Base-by-base conservation (phyloP, 2,329 filamentous ascomycete genomes). In the Tolypocladium ovalisporum region DNA sequence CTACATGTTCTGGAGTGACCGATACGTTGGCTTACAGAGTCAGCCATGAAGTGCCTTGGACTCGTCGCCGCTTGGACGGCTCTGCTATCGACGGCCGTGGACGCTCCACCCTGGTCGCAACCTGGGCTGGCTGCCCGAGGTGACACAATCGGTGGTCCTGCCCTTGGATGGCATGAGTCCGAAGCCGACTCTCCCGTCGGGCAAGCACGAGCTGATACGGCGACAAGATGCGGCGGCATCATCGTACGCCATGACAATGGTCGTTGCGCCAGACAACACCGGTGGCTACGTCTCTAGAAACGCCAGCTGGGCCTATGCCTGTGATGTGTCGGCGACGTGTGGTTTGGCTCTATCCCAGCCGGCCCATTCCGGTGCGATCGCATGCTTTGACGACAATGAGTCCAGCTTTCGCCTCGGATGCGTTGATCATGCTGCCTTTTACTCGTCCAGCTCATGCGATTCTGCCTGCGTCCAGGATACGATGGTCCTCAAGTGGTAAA, bases 271-370 rank as follows among this genome's bases (percentile, higher is more conserved):
- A 1, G 77, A 80, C 62, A 77, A 78, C 59, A 79, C 75, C 0
- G 81, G 79, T 58, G 79, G 79, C 60, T 81, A 71, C 63, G 65
- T 81, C 42, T 70, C 69, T 35, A 78, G 73, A 36, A 68, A 67
- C 34, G 56, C 69, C 15, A 75, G 68, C 24, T 72, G 70, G 2
- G 68, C 68, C 4, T 77, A 73, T 61, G 73, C 68, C 15, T 80
- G 78, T 60, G 63, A 63, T 17, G 60, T 54, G 22, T 61, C 59
- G 29, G 64, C 62, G 37, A 70, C 65, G 22, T 80, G 78, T 55
- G 72, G 74, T 39, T 70, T 80, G 55, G 66, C 75, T 53, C 71
- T 72, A 1, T 61, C 70, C 5, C 59, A 66, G 4, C 55, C 60
- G 4, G 60, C 58, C 15, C 57, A 56, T 8, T 56, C 64, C 3